Percentiles rank a stretch among this genome's conserved stretches.
Conservation (phyloP, 2,329 filamentous ascomycete genomes). For the Colletotrichum chrysophilum region DNA sequence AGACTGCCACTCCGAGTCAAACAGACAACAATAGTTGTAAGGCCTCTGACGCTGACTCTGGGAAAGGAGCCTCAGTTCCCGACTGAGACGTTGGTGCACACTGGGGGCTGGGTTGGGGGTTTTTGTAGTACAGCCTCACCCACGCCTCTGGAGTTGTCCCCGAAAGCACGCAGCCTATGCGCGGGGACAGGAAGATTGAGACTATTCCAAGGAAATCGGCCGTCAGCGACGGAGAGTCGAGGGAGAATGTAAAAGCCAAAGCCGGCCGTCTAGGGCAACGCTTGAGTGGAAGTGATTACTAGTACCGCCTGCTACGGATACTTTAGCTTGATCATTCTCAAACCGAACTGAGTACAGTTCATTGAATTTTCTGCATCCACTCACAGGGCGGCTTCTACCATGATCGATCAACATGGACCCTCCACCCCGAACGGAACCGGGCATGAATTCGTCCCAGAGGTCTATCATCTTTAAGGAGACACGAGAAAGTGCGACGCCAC, state of each 20-base stretch:
- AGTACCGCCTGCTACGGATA: neutral
- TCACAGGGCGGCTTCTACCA: neutral
- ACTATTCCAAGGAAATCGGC: neutral
- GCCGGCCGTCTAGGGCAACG: neutral
- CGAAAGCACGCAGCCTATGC: neutral
- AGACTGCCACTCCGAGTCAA: neutral
- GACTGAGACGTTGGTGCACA: neutral
- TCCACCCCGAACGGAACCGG: neutral
- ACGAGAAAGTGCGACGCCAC: too few relatives aligned
- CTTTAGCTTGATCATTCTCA: neutral
- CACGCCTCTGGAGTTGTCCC: neutral
- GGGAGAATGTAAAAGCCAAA: neutral
- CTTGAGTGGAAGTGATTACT: neutral
- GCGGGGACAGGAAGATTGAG: neutral
- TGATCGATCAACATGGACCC: accelerated
- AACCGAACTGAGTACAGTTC: neutral
- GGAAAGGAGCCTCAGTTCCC: neutral
- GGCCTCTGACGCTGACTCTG: neutral
- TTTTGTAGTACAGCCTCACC: neutral
- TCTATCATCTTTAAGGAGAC: neutral
- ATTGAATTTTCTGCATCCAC: neutral
- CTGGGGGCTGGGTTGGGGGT: neutral
- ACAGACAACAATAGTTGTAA: neutral
- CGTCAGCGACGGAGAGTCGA: neutral
- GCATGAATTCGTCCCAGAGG: neutral